These are phyloP conservation scores for Talaromyces amestolkiae DNA, from an alignment of 2,329 filamentous ascomycete species.

Conservation along the genomic window DNA sequence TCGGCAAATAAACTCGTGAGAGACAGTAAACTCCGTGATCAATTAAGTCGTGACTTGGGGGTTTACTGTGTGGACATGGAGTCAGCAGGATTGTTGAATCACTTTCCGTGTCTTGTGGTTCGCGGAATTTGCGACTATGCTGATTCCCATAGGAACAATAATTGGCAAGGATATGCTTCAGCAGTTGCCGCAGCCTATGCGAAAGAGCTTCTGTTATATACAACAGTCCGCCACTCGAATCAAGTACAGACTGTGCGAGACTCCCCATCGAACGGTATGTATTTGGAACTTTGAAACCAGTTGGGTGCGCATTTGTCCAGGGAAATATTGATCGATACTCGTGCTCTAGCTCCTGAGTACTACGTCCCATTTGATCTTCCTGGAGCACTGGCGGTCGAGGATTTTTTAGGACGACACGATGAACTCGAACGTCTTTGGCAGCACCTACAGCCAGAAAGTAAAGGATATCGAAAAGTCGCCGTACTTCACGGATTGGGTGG, in stretches of 20 bases:
- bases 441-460: neutral
- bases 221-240: neutral
- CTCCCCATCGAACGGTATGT: neutral
- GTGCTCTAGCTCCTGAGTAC: neutral
- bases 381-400: neutral
- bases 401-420: neutral
- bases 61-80: constrained; percentile 1
- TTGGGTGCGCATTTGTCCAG: neutral
- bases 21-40: neutral
- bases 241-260: neutral
- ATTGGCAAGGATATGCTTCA: constrained; percentile 18
- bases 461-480: neutral
- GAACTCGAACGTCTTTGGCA: neutral
- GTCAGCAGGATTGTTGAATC: constrained; percentile 22
- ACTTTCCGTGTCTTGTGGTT: constrained; percentile 26
- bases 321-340: neutral
- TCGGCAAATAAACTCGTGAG: constrained; percentile 27
- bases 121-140: constrained; percentile 29
- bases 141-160: constrained; percentile 20
- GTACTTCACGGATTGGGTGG: neutral
- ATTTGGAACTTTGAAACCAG: neutral
- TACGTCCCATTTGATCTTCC: neutral
- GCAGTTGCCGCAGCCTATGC: constrained; percentile 21
- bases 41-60: neutral
- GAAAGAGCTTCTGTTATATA: constrained; percentile 14